phyloP scores from a whole-genome alignment of 148 eudicot genomes.

The Polygonum aviculare region DNA sequence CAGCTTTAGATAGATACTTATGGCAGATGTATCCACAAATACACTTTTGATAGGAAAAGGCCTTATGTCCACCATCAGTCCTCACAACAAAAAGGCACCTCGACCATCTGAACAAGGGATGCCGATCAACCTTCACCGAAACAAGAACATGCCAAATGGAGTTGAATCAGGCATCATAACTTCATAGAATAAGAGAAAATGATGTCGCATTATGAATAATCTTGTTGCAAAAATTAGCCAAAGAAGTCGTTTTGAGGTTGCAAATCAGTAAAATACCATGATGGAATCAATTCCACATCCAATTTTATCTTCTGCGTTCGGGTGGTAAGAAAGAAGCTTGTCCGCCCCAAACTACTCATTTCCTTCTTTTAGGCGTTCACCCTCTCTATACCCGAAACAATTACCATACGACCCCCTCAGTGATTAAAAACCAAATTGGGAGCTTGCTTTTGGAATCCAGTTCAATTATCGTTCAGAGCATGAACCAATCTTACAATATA shows the following conservation, averaged over 20 bases:
- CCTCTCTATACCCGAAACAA: slow-evolving; percentile 53
- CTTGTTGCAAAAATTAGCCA: no score
- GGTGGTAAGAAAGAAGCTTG: slow-evolving; percentile 73
- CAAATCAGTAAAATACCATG: slow-evolving; percentile 39
- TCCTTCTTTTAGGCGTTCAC: slow-evolving; percentile 26
- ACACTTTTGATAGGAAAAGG: slow-evolving; percentile 89
- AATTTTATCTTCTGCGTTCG: slow-evolving; percentile 64
- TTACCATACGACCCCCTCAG: background rate
- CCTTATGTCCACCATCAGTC: slow-evolving; percentile 71
- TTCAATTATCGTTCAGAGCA: background rate
- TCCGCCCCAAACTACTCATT: slow-evolving; percentile 57
- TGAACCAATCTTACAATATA: background rate
- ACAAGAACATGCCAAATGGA: background rate
- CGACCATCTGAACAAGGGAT: slow-evolving; percentile 64
- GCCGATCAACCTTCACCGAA: slow-evolving; percentile 68
- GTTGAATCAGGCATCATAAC: background rate
- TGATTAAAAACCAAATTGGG: no score
- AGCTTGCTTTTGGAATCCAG: background rate
- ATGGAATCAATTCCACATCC: slow-evolving; percentile 69
- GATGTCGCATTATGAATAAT: no score
- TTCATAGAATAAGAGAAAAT: no score
- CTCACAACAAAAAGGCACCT: slow-evolving; percentile 83
- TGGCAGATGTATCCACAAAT: slow-evolving; percentile 53
- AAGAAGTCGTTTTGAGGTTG: background rate
- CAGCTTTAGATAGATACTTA: slow-evolving; percentile 65